Conservation (phyloP, 2,329 filamentous ascomycete species). For the Microthyrium microscopicum region DNA sequence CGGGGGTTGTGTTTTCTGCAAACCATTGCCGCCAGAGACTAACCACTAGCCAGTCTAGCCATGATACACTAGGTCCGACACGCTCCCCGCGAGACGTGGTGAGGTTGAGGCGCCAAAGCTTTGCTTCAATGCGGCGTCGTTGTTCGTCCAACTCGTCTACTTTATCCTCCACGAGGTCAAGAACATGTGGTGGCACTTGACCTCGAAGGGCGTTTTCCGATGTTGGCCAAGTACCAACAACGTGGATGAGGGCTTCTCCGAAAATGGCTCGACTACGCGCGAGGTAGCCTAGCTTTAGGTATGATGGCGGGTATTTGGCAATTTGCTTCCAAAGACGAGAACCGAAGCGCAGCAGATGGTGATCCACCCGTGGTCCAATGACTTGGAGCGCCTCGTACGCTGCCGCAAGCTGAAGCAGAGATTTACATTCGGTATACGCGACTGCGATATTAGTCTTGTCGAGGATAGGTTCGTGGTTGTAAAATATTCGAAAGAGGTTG, state of each 20-base stretch:
- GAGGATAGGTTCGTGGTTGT: constrained; percentile 72
- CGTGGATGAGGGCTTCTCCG: constrained; percentile 69
- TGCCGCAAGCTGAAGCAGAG: constrained; percentile 73
- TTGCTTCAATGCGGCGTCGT: constrained; percentile 62
- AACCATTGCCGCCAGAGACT: constrained; percentile 86
- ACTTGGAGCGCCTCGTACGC: constrained; percentile 84
- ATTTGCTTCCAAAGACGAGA: constrained; percentile 89
- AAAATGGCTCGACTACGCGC: constrained; percentile 66
- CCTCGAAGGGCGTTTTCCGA: constrained; percentile 62
- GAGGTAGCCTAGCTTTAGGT: constrained; percentile 76
- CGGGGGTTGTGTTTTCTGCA: constrained; percentile 70
- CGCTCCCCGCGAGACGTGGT: constrained; percentile 67
- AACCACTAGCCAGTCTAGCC: constrained; percentile 79
- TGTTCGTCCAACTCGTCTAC: constrained; percentile 79
- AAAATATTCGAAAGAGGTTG: constrained; percentile 89
- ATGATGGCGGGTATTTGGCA: constrained; percentile 85
- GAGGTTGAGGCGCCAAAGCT: constrained; percentile 65
- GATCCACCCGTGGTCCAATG: constrained; percentile 77
- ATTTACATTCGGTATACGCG: constrained; percentile 88
- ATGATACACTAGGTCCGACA: constrained; percentile 61
- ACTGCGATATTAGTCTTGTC: constrained; percentile 80
- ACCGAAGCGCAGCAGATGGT: constrained; percentile 85
- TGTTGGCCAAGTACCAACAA: constrained; percentile 84
- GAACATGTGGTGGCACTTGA: constrained; percentile 54
- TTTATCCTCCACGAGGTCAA: constrained; percentile 89